phyloP scores from a whole-genome alignment of 2,329 filamentous ascomycete species.

The Chaetomium sp. region DNA sequence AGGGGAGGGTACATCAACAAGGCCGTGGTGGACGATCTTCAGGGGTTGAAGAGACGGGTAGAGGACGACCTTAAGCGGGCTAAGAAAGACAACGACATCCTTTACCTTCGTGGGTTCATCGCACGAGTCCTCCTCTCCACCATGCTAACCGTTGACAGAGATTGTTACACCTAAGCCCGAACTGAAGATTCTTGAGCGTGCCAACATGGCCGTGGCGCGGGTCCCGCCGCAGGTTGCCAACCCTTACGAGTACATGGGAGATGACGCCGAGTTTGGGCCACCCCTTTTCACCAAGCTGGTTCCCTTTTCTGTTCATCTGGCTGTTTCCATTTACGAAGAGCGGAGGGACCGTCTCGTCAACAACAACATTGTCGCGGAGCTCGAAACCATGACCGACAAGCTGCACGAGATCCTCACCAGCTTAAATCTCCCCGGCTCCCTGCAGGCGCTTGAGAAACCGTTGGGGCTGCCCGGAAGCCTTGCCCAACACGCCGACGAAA shows the following conservation, averaged over 20 bases:
- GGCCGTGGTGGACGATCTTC: conserved; percentile 77
- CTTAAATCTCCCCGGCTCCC: conserved; percentile 83
- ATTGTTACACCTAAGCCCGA: conserved; percentile 87
- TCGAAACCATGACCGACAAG: conserved; percentile 78
- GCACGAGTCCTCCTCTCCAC: neutral
- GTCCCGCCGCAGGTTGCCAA: conserved; percentile 81
- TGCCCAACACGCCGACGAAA: conserved; percentile 88
- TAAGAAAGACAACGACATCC: conserved; percentile 95
- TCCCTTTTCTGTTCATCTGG: conserved; percentile 92
- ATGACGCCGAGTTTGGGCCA: conserved; percentile 77
- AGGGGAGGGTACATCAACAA: conserved; percentile 75
- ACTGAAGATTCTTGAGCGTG: conserved; percentile 80
- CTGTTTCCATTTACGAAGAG: conserved; percentile 93
- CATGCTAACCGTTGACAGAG: conserved; percentile 49
- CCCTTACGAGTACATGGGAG: conserved; percentile 77
- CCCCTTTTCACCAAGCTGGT: conserved; percentile 90
- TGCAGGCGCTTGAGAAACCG: conserved; percentile 94
- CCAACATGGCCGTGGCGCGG: conserved; percentile 81
- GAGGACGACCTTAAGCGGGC: conserved; percentile 87
- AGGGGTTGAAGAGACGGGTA: conserved; percentile 78
- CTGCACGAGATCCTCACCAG: conserved; percentile 79
- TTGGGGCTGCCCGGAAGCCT: conserved; percentile 84
- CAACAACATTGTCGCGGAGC: conserved; percentile 79
- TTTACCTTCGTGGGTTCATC: conserved; percentile 70
- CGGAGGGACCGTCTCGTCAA: conserved; percentile 88